A percentile compares a stretch with the other conserved stretches of the same genome.
These are phyloP conservation scores for Prunus kanzakura DNA, from an alignment of 306 rosid genomes.

Conservation along the genomic window DNA sequence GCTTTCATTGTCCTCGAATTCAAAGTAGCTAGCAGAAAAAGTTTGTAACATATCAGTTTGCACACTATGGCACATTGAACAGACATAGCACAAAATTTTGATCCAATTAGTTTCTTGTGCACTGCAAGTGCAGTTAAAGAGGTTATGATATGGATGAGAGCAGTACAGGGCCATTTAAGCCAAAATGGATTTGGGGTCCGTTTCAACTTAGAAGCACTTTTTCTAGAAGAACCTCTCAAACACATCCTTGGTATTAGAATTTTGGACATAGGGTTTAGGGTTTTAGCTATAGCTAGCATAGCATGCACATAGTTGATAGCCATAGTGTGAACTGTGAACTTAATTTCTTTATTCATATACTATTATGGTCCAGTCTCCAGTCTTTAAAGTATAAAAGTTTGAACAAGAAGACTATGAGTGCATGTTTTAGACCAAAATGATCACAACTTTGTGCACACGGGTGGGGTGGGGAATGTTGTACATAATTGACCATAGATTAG, in stretches of 20 bases:
- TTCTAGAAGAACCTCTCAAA: too few relatives aligned
- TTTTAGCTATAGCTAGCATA: not conserved
- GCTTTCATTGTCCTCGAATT: not conserved
- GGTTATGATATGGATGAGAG: too few relatives aligned
- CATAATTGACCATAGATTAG: conserved; percentile 8
- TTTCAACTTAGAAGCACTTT: too few relatives aligned
- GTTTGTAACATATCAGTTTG: not conserved
- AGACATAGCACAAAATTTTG: not conserved
- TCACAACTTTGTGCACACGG: not conserved
- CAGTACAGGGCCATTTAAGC: not conserved
- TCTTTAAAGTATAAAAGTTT: not conserved
- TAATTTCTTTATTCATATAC: not conserved
- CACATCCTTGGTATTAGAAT: too few relatives aligned
- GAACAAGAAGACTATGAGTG: not conserved
- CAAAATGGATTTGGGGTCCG: too few relatives aligned
- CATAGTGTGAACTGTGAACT: not conserved
- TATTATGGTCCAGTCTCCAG: not conserved
- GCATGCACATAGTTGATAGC: not conserved
- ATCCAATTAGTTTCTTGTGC: not conserved
- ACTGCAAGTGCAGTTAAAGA: too few relatives aligned
- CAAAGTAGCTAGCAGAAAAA: not conserved
- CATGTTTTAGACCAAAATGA: not conserved
- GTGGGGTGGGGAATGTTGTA: not conserved
- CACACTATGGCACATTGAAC: not conserved
- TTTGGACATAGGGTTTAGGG: not conserved